Conservation (phyloP, 352 stramenopile species). For the Plasmopara muralis region DNA sequence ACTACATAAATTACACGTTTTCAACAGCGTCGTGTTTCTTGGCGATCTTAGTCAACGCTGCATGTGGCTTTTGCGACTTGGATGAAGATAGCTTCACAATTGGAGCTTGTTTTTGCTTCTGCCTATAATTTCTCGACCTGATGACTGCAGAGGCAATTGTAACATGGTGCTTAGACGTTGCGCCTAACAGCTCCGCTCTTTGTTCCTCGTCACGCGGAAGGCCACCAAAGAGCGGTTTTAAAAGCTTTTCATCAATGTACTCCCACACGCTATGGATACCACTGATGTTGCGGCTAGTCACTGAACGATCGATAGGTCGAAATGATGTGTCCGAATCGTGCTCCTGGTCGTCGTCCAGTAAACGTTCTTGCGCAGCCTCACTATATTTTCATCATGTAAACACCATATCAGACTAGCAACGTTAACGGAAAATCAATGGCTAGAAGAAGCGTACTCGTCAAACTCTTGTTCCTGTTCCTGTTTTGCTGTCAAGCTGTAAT, state of each 20-base stretch:
- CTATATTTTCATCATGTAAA: slow-evolving; percentile 3
- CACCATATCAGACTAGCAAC: not conserved
- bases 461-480: slow-evolving; percentile 31
- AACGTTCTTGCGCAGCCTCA: slow-evolving; percentile 40
- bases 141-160: slow-evolving; percentile 11
- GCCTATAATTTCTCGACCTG: slow-evolving; percentile 10
- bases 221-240: slow-evolving; percentile 68
- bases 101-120: slow-evolving; percentile 9
- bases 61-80: slow-evolving; percentile 18
- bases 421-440: not conserved
- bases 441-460: slow-evolving; percentile 43
- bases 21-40: slow-evolving; percentile 39
- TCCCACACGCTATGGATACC: slow-evolving; percentile 64
- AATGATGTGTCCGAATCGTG: slow-evolving; percentile 43
- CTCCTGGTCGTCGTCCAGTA: slow-evolving; percentile 52
- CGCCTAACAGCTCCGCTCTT: slow-evolving; percentile 10
- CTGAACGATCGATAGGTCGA: slow-evolving; percentile 26
- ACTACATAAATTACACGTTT: slow-evolving; percentile 14
- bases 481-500: slow-evolving; percentile 42
- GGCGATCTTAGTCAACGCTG: slow-evolving; percentile 54
- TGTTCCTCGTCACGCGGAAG: slow-evolving; percentile 26
- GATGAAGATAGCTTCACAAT: slow-evolving; percentile 11
- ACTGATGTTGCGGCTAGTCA: slow-evolving; percentile 25
- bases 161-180: slow-evolving; percentile 17
- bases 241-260: slow-evolving; percentile 56